Evolutionary conservation across 2,329 filamentous ascomycete genomes (phyloP).

Genomic region (Cercospora sp.): DNA sequence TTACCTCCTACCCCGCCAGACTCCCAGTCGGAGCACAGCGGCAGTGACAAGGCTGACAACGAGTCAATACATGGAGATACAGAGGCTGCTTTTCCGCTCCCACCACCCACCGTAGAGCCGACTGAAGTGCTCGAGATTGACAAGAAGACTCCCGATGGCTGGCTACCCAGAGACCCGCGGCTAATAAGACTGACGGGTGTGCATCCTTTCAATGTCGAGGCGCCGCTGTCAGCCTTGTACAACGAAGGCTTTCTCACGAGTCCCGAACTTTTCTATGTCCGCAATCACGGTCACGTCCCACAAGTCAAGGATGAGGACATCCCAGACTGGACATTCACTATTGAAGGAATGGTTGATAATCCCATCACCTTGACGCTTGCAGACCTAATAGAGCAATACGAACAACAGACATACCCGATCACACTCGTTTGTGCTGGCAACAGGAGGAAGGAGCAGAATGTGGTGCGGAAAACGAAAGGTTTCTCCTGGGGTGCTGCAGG

Average conservation of each 20-base stretch:
- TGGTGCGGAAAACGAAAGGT: constrained; percentile 85
- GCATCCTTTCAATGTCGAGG: constrained; percentile 89
- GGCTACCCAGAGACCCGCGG: constrained; percentile 76
- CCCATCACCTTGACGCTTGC: constrained; percentile 71
- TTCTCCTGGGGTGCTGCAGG: constrained; percentile 93
- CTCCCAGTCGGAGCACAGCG: constrained; percentile 37
- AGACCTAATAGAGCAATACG: constrained; percentile 71
- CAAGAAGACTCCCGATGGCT: constrained; percentile 76
- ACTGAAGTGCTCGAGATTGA: constrained; percentile 71
- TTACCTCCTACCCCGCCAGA: constrained; percentile 43
- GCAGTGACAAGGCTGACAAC: constrained; percentile 33
- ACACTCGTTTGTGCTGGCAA: constrained; percentile 93
- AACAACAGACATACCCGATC: constrained; percentile 81
- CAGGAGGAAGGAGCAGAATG: constrained; percentile 87
- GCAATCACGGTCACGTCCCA: constrained; percentile 85
- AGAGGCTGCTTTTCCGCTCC: constrained; percentile 60
- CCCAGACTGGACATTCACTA: constrained; percentile 75
- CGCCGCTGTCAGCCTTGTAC: constrained; percentile 75
- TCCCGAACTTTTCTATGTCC: constrained; percentile 85
- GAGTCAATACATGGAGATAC: constrained; percentile 60
- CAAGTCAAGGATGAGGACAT: constrained; percentile 70
- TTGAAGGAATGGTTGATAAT: constrained; percentile 82
- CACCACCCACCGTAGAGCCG: constrained; percentile 60
- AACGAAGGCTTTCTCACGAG: constrained; percentile 82
- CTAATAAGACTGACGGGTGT: constrained; percentile 84